Evolutionary conservation across 1,284 basidiomycete genomes (phyloP), one percentile per base, ranked within the genome.

Genomic region (Volvariella volvacea): DNA sequence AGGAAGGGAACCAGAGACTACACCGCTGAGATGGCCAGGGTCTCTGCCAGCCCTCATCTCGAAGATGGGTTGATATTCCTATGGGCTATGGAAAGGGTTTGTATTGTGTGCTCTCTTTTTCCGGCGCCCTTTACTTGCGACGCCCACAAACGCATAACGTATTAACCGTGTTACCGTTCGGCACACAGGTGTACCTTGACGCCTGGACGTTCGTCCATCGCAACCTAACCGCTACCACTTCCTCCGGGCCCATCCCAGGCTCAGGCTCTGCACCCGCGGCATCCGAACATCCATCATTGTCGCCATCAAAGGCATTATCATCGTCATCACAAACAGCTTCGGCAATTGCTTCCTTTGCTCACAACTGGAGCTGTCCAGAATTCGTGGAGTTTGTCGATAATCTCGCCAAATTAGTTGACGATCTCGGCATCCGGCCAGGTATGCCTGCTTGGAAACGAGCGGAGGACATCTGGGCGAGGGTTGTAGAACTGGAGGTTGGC

Each of bases 61-160:
- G 70, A 78, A 44, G 83, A 87, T 41, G 80, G 79, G 1, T 57
- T 88, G 15, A 67, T 86, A 3, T 80, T 87, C 50, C 59, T 89
- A 14, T 88, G 84, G 83, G 81, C 81, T 1, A 88, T 88, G 84
- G 85, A 88, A 59, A 73, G 75, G 63, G 82, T 82, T 31, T 22
- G 72, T 71, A 6, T 12, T 32, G 19, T 20, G 8, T 41, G 25
- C 21, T 19, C 32, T 19, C 39, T 28, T 9, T 34, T 25, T 12
- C 6, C 12, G 12, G 12, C 25, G 6, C 25, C 25, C 25, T 28
- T 28, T 12, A 6, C 25, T 28, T 28, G 12, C 25, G n/a, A n/a
- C 9, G 19, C 31, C 9, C 15, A 16, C 33, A 37, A n/a, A 9
- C 10, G 28, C 22, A 41, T 25, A 31, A 32, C 25, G 25, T 32